Evolutionary conservation across 2,329 filamentous ascomycete genomes (phyloP), one percentile per base, ranked within the genome.

Genomic region (Ophiostoma ulmi): DNA sequence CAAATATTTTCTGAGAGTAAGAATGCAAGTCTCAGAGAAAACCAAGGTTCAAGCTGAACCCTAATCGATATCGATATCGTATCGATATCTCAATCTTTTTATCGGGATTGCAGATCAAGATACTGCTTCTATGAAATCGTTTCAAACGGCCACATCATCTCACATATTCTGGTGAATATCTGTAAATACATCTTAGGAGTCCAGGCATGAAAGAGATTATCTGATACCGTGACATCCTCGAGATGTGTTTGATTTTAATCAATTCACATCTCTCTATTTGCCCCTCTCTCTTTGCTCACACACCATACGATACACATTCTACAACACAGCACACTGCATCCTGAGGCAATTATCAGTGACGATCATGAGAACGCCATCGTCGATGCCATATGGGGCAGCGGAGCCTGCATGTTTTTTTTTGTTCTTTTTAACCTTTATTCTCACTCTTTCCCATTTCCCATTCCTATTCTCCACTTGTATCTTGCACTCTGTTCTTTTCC

Each of bases 351-450:
- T 48, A 48, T 20, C 44, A 48, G 44, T 48, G 44, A 20, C 44
- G 44, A 48, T 48, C 44, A 48, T 11, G n/a, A 44, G 39, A 63
- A 63, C 58, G 5, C 44, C 26, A 61, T 63, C 64, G 61, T 41
- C 63, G 63, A 65, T 65, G 63, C 3, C 61, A 65, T 26, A 65
- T 65, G 63, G 63, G 36, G 58, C 26, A 55, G 26, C 69, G 69
- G 69, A 70, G 69, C 22, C 36, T 67, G 69, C 35, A 70, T 67
- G 64, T 41, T 35, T 38, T 41, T 48, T 68, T 70, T 22, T 44
- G 13, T 66, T n/a, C n/a, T n/a, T n/a, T n/a, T n/a, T n/a, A n/a
- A n/a, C n/a, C 26, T 66, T 66, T 41, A n/a, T 22, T 39, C 14
- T 39, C 4, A 20, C 17, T 35, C 20, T 26, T 61, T 17, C 20